Base-by-base conservation (phyloP, 805 yeast species). In the Candida piceae region DNA sequence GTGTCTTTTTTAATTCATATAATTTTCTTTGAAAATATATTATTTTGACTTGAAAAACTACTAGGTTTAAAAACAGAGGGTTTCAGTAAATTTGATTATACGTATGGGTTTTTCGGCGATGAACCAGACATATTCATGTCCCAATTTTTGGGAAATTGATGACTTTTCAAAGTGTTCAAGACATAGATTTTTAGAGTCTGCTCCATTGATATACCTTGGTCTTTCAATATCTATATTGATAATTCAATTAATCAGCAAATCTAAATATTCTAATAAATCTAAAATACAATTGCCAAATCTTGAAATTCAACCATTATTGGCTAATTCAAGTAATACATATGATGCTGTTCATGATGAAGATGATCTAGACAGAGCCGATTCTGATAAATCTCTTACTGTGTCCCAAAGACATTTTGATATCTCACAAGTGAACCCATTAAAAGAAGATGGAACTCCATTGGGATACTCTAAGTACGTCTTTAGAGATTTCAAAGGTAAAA, bases 361-460 rank as follows among this genome's bases (percentile, higher is more conserved):
- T 7, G 26, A 29, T n/a, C 29, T 29, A 28, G 18, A 18, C 18
- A 33, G 31, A 8, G 15, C 12, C 6, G 29, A 29, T 6, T 17
- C 15, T 12, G 29, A 25, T 7, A 13, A 16, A 7, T 17, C 25
- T 10, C 11, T 24, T 7, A 25, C 50, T 4, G 42, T 76, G 27
- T 70, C 76, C 29, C 74, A 74, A 22, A 72, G 72, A 31, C 93
- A 83, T 55, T 84, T 83, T 46, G 84, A 84, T 46, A 67, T 83
- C 22, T 66, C 72, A 15, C 69, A 72, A 16, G 55, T 83, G 25
- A 63, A 70, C 11, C 72, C 78, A 13, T 60, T 71, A 2, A 72
- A 72, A 40, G 67, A 69, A 8, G 80, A 79, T 55, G 88, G 87
- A 5, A 68, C 72, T 9, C 75, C 80, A 7, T 78, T 77, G 42